Base-by-base conservation (phyloP, 805 yeast species). In the Saccharomycopsis fibuligera region DNA sequence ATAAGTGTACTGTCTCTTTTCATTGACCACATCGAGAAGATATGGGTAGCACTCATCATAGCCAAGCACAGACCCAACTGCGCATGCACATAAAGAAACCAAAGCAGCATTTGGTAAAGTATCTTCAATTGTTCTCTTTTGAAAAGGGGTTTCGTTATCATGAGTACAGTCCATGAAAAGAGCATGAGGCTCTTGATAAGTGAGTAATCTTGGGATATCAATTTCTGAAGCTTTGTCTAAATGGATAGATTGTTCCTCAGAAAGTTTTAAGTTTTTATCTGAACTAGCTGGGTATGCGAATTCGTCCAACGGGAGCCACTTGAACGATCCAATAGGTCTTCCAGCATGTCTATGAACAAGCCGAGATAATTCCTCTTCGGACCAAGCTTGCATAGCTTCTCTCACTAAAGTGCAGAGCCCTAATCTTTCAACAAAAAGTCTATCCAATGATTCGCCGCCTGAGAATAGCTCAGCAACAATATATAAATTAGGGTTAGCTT, bases 331-430 rank as follows among this genome's bases (percentile, higher is more conserved):
- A 62, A 91, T 86, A 31, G 98, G 96, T 56, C 88, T 73, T 2
- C 99, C 99, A 31, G 97, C 98, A 63, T 91, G 95, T 59, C 81
- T 79, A 62, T 91, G 96, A 23, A 91, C 84, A 44, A 90, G 72
- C 50, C 91, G 72, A 2, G 96, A 87, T 29, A 91, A 73, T 60
- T 91, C 98, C 35, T 77, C 81, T 10, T 86, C 93, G 10, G 84
- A 80, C 81, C 93, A 83, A 1, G 97, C 93, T 67, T 89, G 97
- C 96, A 93, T 91, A 0, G 98, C 98, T 62, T 91, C 99, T 60
- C 99, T 78, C 48, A 91, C 85, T 56, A 93, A 72, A 3, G 96
- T 83, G 35, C 88, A 84, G 48, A 93, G 83, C 16, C 96, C 97
- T 39, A 93, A 73, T 56, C 95, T 73, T 65, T 91, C 96, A 12